Evolutionary conservation across 2,329 filamentous ascomycete species (phyloP), one percentile per base, ranked within the genome.

Genomic region (Hypoxylon sp.): DNA sequence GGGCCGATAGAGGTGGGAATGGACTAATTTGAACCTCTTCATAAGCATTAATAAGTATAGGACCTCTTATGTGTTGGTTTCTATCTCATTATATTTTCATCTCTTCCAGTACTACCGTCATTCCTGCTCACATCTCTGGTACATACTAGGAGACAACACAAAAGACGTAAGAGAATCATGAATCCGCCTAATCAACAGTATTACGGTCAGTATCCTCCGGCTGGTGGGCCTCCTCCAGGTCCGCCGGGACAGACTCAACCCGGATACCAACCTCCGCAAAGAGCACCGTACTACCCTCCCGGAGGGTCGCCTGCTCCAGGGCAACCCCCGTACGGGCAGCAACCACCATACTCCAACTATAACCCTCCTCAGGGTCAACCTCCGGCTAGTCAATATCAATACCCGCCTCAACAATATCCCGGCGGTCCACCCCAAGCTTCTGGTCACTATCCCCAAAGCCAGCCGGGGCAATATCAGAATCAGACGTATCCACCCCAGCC

Each of bases 401-500:
- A 55, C n/a, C 56, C 38, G 12, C 38, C 61, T 8, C 61, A 64
- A 28, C 56, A 51, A 28, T 62, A 62, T 36, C 30, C 53, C 3
- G 24, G 49, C 3, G 53, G 58, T 20, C 50, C 60, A 7, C 50
- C 60, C 45, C 48, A 55, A 40, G 30, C 49, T 20, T 36, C 26
- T 16, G 18, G 64, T 8, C 61, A 57, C 54, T 67, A 61, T 14
- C 22, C 42, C 24, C 61, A 38, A 45, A 55, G 42, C 3, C 49
- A 53, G 7, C 49, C 59, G 7, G 45, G 32, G 12, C 62, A 58
- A 28, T 65, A 65, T 20, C 52, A 57, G 18, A 49, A 58, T 40
- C 63, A 66, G 22, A 32, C 53, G 16, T 66, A 67, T 30, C n/a
- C n/a, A n/a, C n/a, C n/a, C n/a, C n/a, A n/a, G n/a, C 49, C 56